phyloP scores from a whole-genome alignment of 768 basidiomycete species.

The Lactarius sp. region DNA sequence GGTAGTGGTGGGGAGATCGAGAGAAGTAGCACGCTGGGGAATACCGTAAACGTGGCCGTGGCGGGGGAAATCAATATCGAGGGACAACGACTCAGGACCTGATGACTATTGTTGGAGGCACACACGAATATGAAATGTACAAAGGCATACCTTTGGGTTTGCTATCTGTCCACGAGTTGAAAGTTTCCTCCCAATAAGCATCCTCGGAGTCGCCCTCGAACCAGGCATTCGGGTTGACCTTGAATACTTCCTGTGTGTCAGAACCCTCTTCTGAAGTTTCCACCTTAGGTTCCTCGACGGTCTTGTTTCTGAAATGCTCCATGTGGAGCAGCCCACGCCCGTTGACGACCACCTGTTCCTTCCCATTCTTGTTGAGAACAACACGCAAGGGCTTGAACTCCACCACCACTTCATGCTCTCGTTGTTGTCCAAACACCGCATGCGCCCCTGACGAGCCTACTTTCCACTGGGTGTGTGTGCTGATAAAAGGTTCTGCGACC shows the following conservation, averaged over 20 bases:
- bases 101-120: conserved; percentile 5
- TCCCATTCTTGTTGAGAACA: conserved; percentile 64
- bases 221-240: conserved; percentile 59
- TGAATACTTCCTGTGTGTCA: conserved; percentile 48
- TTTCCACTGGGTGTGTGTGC: conserved; percentile 57
- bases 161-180: conserved; percentile 80
- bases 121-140: neutral
- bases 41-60: conserved; percentile 93
- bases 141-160: conserved; percentile 82
- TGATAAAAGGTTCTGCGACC: conserved; percentile 61
- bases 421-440: conserved; percentile 60
- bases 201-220: conserved; percentile 86
- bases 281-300: conserved; percentile 42
- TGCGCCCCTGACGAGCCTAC: conserved; percentile 59
- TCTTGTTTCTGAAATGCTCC: conserved; percentile 89
- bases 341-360: conserved; percentile 85
- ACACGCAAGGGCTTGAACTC: conserved; percentile 73
- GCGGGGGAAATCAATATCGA: conserved; percentile 92
- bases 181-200: conserved; percentile 87
- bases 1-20: conserved; percentile 84
- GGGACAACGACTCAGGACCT: conserved; percentile 92
- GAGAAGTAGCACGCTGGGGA: conserved; percentile 88
- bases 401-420: conserved; percentile 62
- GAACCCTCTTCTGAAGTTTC: conserved; percentile 40
- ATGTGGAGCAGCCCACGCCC: conserved; percentile 88